Conservation (phyloP, 2,329 filamentous ascomycete genomes). For the Hymenoscyphus fructigenus region DNA sequence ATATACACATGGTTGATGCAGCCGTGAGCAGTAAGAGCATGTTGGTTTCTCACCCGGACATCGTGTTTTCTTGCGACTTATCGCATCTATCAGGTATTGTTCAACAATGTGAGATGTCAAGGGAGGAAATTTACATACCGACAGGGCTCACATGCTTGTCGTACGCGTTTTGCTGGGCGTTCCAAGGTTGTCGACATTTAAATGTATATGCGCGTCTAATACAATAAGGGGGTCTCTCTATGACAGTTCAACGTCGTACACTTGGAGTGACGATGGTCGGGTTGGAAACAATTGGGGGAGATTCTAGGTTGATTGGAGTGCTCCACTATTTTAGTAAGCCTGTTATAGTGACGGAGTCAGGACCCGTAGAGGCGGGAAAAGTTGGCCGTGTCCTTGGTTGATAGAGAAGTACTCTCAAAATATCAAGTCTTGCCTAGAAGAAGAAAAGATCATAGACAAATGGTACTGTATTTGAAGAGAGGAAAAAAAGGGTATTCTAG, state of each 20-base stretch:
- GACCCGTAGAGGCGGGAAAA: too few species aligned
- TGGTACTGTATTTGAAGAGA: too few species aligned
- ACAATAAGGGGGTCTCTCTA: too few species aligned
- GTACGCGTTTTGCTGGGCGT: slow-evolving; percentile 34
- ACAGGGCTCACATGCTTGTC: slow-evolving; percentile 40
- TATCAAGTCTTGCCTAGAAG: neutral
- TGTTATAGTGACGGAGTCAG: too few species aligned
- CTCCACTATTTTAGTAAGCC: too few species aligned
- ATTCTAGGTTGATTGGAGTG: too few species aligned
- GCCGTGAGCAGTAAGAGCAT: slow-evolving; percentile 50
- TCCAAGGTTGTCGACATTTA: slow-evolving; percentile 23
- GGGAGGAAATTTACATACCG: slow-evolving; percentile 29
- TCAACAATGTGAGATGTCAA: neutral
- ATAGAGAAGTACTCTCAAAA: too few species aligned
- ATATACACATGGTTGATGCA: slow-evolving; percentile 48
- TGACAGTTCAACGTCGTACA: too few species aligned
- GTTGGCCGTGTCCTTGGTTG: too few species aligned
- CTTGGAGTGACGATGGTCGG: too few species aligned
- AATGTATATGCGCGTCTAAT: neutral
- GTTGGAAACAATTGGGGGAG: too few species aligned
- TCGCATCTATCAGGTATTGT: slow-evolving; percentile 8
- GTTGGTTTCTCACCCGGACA: slow-evolving; percentile 50
- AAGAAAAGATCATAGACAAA: neutral
- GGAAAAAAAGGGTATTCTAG: neutral
- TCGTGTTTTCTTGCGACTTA: slow-evolving; percentile 50